phyloP scores from a whole-genome alignment of 176 grass and related monocot species.

The Avena insularis region DNA sequence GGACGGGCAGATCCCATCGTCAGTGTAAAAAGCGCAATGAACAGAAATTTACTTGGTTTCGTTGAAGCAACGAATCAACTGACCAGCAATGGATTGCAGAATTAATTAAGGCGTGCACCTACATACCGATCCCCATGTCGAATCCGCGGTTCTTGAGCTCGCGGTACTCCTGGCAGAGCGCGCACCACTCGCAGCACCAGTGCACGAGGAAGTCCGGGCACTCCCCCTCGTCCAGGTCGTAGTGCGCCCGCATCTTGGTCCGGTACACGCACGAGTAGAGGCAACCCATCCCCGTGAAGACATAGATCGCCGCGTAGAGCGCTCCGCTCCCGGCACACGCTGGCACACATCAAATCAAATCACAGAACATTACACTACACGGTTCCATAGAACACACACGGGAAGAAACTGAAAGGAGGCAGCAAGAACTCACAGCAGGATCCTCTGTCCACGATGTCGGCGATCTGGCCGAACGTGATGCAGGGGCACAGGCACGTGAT shows the following conservation, averaged over 20 bases:
- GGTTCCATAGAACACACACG: no score
- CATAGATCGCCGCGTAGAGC: slow-evolving; percentile 37
- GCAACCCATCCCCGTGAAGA: slow-evolving; percentile 64
- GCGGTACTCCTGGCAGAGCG: slow-evolving; percentile 84
- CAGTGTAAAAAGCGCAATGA: neutral
- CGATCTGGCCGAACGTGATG: slow-evolving; percentile 92
- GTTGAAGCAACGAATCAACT: neutral
- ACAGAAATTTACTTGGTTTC: no score
- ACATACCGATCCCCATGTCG: slow-evolving; percentile 89
- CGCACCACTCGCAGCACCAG: slow-evolving; percentile 85
- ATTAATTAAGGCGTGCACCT: neutral
- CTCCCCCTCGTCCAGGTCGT: slow-evolving; percentile 73
- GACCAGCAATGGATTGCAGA: neutral
- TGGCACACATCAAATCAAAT: slow-evolving; percentile 10
- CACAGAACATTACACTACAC: no score
- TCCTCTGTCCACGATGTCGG: slow-evolving; percentile 84
- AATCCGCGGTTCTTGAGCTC: slow-evolving; percentile 90
- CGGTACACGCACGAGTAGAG: slow-evolving; percentile 89
- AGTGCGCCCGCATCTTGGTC: slow-evolving; percentile 70
- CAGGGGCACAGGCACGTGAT: slow-evolving; percentile 91
- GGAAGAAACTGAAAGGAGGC: neutral
- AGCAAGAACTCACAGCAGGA: slow-evolving; percentile 64
- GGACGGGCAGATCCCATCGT: neutral
- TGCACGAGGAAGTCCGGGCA: slow-evolving; percentile 82
- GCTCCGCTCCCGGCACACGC: slow-evolving; percentile 64